These are phyloP conservation scores for Gamarada debralockiae DNA, from an alignment of 495 filamentous ascomycete species.

Conservation along the genomic window DNA sequence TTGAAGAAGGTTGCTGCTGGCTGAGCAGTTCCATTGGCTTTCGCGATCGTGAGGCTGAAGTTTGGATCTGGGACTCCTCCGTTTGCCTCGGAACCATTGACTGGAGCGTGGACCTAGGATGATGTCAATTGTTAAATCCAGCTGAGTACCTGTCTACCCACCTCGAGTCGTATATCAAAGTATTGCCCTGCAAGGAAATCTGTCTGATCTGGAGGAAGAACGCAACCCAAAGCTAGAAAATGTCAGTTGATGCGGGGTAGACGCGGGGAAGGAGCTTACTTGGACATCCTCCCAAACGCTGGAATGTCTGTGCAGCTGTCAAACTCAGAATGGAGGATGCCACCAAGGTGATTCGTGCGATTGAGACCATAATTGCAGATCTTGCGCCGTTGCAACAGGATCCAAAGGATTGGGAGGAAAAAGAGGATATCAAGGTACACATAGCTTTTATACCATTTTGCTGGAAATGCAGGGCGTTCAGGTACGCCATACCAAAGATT, in stretches of 20 bases:
- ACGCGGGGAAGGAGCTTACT: conserved; percentile 8
- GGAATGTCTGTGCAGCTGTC: conserved; percentile 59
- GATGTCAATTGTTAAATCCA: too few species aligned
- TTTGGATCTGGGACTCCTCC: conserved; percentile 56
- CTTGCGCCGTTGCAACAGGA: too few species aligned
- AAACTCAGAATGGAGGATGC: conserved; percentile 7
- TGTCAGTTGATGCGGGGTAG: conserved; percentile 2
- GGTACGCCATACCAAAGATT: too few species aligned
- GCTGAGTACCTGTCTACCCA: too few species aligned
- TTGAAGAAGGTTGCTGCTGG: conserved; percentile 56
- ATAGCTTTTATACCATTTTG: too few species aligned
- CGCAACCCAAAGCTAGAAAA: conserved; percentile 58
- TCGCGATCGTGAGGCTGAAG: conserved; percentile 66
- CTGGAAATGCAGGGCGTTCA: too few species aligned
- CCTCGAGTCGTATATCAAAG: conserved; percentile 73
- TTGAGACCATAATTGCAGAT: conserved; percentile 28
- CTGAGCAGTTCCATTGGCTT: conserved; percentile 44
- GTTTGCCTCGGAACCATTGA: conserved; percentile 69
- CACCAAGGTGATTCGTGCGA: conserved; percentile 1
- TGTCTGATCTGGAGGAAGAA: conserved; percentile 68
- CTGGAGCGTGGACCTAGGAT: conserved; percentile 64
- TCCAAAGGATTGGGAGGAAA: too few species aligned
- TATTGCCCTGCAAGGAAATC: conserved; percentile 72
- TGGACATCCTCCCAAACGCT: conserved; percentile 67
- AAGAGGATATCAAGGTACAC: too few species aligned